Evolutionary conservation across 768 basidiomycete genomes (phyloP), one percentile per base, ranked within the genome.

Genomic region (Strobilomyces echinocephalus): DNA sequence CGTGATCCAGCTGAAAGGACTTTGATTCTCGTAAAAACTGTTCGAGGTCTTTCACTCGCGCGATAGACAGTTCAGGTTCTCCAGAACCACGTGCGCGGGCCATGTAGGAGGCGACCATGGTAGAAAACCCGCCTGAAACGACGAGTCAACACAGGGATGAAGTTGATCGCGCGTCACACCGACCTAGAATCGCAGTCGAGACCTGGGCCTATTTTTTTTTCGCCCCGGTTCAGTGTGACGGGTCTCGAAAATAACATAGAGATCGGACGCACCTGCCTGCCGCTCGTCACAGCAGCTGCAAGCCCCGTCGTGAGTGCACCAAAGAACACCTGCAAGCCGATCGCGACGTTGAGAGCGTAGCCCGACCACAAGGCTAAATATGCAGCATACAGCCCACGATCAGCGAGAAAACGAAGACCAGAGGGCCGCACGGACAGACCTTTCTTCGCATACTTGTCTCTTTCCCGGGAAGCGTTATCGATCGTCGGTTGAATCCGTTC

Each of bases 271-370:
- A 75, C 81, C 71, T 76, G 72, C 8, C 54, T 70, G 8, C 74
- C 77, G 18, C 57, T 64, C 8, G 73, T 66, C 3, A 76, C 70
- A 5, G 70, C 72, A 6, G 82, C 82, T 1, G 85, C 75, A 15
- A 87, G 56, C 1, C 81, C 86, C 0, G 86, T 88, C 7, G 84
- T 87, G 28, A 88, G 69, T 2, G 86, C 78, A 7, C 85, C 85
- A 28, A 88, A 67, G 0, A 84, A 36, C 4, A 88, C 80, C 62
- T 88, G 87, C 35, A 84, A 50, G 12, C 75, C 77, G 41, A 87
- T 87, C 0, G 85, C 83, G 12, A 72, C 49, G 50, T 77, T 77
- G 34, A 77, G 67, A 6, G 68, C 63, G 47, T 66, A 69, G 0
- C 63, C 63, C 5, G 69, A 69, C 45, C 52, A 55, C 50, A 60